A percentile compares a stretch with the other conserved stretches of the same genome.
Evolutionary conservation across 2,329 filamentous ascomycete genomes (phyloP).

Genomic region (Penicillium sp.): DNA sequence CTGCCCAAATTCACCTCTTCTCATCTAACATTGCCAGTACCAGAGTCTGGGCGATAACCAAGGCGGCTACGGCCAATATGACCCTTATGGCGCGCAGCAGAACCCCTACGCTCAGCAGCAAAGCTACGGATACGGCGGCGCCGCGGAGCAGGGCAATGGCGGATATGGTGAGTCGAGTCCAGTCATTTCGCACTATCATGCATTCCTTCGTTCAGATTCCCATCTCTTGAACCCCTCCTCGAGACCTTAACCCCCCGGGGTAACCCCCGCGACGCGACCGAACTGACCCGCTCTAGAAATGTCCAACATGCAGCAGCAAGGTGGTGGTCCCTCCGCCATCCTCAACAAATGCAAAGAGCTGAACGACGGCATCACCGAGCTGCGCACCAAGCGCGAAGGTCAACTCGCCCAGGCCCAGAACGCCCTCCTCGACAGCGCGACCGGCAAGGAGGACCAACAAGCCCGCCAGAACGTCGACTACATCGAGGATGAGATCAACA

Average conservation of each 20-base stretch:
- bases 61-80: conserved; percentile 58
- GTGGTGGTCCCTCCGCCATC: conserved; percentile 71
- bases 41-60: conserved; percentile 36
- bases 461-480: conserved; percentile 72
- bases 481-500: conserved; percentile 79
- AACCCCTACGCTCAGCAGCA: conserved; percentile 36
- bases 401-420: conserved; percentile 65
- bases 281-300: conserved; percentile 44
- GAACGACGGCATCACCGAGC: conserved; percentile 73
- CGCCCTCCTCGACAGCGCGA: conserved; percentile 75
- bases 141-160: conserved; percentile 39
- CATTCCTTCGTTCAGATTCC: too few species aligned
- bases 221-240: too few species aligned
- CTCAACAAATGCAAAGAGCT: conserved; percentile 85
- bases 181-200: neutral
- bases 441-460: conserved; percentile 66
- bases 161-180: conserved; percentile 39
- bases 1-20: conserved; percentile 15
- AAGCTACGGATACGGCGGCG: conserved; percentile 29
- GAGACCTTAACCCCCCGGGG: neutral
- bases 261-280: conserved; percentile 2
- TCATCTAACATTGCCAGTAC: conserved; percentile 25
- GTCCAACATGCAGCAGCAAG: conserved; percentile 36
- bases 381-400: conserved; percentile 64
- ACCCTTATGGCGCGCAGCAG: conserved; percentile 54